Evolutionary conservation across 2,329 filamentous ascomycete genomes (phyloP).

Genomic region (Dissoconium aciculare): DNA sequence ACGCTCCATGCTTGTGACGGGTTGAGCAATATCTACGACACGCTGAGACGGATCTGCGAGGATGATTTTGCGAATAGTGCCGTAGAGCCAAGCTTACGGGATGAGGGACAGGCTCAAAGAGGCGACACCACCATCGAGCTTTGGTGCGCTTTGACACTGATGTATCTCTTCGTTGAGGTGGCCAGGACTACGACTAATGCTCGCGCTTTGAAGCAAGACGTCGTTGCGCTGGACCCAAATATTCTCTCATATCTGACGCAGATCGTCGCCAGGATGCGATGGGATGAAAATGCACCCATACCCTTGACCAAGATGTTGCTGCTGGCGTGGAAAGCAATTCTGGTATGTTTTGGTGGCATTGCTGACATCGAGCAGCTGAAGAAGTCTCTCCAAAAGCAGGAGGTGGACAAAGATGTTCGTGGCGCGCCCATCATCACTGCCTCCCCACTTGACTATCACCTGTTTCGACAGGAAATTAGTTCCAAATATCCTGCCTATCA

Average conservation of each 20-base stretch:
- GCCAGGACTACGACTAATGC: conserved; percentile 23
- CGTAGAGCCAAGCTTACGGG: conserved; percentile 13
- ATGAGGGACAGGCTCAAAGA: conserved; percentile 15
- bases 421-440: conserved; percentile 73
- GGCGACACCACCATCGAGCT: conserved; percentile 27
- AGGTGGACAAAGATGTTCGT: conserved; percentile 41
- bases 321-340: conserved; percentile 79
- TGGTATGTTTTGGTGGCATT: conserved; percentile 72
- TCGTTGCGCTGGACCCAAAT: conserved; percentile 36
- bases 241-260: conserved; percentile 59
- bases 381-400: conserved; percentile 42
- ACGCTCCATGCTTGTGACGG: conserved; percentile 28
- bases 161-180: conserved; percentile 36
- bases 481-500: conserved; percentile 97
- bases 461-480: conserved; percentile 90
- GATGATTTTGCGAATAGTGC: conserved; percentile 14
- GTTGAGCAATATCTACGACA: conserved; percentile 27
- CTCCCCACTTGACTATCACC: conserved; percentile 87
- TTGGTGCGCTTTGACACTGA: conserved; percentile 35
- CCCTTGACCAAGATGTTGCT: conserved; percentile 43
- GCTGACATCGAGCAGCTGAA: conserved; percentile 61
- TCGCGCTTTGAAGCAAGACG: conserved; percentile 19
- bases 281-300: conserved; percentile 45
- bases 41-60: conserved; percentile 22
- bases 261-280: conserved; percentile 36